A percentile compares a stretch with the other conserved stretches of the same genome.
Evolutionary conservation across 2,329 filamentous ascomycete species (phyloP).

Genomic region (Coniella lustricola): DNA sequence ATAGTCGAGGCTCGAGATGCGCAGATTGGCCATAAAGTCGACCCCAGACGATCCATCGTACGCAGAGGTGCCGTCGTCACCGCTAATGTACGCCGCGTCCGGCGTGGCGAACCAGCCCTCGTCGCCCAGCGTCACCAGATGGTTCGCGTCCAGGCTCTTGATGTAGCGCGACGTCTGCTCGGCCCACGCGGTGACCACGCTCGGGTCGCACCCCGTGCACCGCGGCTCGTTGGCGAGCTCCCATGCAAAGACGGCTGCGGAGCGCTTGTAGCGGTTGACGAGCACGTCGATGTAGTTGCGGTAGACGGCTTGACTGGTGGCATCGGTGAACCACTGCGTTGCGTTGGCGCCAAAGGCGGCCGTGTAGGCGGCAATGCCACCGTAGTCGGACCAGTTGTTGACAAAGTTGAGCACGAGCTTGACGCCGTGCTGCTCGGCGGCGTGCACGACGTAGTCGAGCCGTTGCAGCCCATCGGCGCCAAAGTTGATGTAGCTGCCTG

Average conservation of each 20-base stretch:
- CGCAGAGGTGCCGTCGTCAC: slow-evolving; percentile 33
- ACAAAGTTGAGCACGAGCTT: slow-evolving; percentile 61
- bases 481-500: slow-evolving; percentile 53
- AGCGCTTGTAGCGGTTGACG: slow-evolving; percentile 38
- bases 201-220: slow-evolving; percentile 51
- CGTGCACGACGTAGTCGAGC: slow-evolving; percentile 56
- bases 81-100: slow-evolving; percentile 20
- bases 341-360: slow-evolving; percentile 45
- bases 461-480: slow-evolving; percentile 55
- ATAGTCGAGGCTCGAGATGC: slow-evolving; percentile 44
- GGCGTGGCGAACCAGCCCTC: slow-evolving; percentile 31
- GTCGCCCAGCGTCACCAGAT: slow-evolving; percentile 58
- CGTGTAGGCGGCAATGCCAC: slow-evolving; percentile 54
- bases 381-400: slow-evolving; percentile 65
- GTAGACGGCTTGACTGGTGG: slow-evolving; percentile 44
- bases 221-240: slow-evolving; percentile 50
- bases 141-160: slow-evolving; percentile 51
- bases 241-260: slow-evolving; percentile 43
- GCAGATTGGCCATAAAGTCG: slow-evolving; percentile 45
- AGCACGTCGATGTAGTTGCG: slow-evolving; percentile 37
- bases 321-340: slow-evolving; percentile 46
- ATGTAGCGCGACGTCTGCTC: slow-evolving; percentile 50
- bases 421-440: slow-evolving; percentile 51
- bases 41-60: slow-evolving; percentile 44
- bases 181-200: slow-evolving; percentile 54